Conservation (phyloP, 1,284 basidiomycete genomes). For the Xerocomus minutiporus region DNA sequence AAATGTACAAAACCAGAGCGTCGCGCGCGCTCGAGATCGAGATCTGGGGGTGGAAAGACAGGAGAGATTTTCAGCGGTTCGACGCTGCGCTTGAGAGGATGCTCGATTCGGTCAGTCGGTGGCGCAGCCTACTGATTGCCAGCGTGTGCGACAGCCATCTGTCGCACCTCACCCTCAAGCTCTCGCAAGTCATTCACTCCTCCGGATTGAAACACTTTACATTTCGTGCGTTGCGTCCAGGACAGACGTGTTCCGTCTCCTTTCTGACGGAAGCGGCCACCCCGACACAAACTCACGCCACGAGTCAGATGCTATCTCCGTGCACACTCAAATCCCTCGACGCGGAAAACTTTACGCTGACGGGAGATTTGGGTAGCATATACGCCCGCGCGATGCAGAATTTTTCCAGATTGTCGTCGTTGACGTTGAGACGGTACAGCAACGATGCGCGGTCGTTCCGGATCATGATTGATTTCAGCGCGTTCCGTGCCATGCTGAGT, state of each 20-base stretch:
- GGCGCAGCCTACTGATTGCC: slow-evolving; percentile 26
- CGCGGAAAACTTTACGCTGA: slow-evolving; percentile 26
- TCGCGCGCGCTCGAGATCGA: slow-evolving; percentile 28
- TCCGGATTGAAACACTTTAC: slow-evolving; percentile 26
- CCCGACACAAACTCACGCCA: slow-evolving; percentile 4
- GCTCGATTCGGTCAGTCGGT: slow-evolving; percentile 25
- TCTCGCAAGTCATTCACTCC: slow-evolving; percentile 19
- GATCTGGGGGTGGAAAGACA: slow-evolving; percentile 29
- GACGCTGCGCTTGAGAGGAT: slow-evolving; percentile 25
- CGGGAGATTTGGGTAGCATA: slow-evolving; percentile 20
- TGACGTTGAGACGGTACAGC: slow-evolving; percentile 28
- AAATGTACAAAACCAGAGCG: slow-evolving; percentile 25
- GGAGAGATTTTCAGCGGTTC: slow-evolving; percentile 31
- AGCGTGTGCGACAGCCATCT: slow-evolving; percentile 28
- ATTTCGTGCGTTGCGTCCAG: slow-evolving; percentile 31
- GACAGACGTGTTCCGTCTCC: slow-evolving; percentile 27
- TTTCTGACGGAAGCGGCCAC: slow-evolving; percentile 21
- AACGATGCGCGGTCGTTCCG: slow-evolving; percentile 28
- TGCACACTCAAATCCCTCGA: slow-evolving; percentile 28
- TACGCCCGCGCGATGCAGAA: slow-evolving; percentile 12
- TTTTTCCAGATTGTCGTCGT: slow-evolving; percentile 23
- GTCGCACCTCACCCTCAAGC: slow-evolving; percentile 28
- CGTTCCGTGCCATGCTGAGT: slow-evolving; percentile 26
- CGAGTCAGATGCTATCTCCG: not conserved
- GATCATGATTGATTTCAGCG: slow-evolving; percentile 27